These are phyloP conservation scores for Oryza glaberrima DNA, from an alignment of 176 grass and related monocot species.

Conservation along the genomic window DNA sequence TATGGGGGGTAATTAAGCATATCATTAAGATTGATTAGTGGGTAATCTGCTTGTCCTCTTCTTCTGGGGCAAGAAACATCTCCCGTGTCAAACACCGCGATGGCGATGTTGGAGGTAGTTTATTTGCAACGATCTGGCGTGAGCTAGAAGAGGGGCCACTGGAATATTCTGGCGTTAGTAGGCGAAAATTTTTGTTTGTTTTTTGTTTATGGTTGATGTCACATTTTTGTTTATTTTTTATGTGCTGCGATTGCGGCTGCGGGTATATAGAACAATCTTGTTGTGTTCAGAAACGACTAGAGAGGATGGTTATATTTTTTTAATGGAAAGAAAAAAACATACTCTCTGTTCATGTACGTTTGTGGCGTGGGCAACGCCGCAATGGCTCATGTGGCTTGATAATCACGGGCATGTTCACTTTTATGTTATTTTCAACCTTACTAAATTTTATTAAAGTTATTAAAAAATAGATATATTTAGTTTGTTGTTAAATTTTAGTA, in stretches of 20 bases:
- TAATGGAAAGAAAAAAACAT: too few species aligned
- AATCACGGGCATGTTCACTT: too few species aligned
- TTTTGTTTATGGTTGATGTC: not conserved
- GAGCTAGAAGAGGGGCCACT: not conserved
- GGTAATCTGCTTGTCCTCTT: not conserved
- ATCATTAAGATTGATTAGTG: not conserved
- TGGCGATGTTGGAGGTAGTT: not conserved
- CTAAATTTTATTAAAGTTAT: too few species aligned
- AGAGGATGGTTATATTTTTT: not conserved
- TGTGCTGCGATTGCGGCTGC: constrained; percentile 4
- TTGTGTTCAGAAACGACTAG: not conserved
- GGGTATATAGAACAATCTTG: not conserved
- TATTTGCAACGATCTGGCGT: constrained; percentile 5
- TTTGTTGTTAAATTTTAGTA: too few species aligned
- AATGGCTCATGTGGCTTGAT: not conserved
- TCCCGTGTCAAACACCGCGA: not conserved
- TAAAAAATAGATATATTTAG: too few species aligned
- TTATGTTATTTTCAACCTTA: too few species aligned
- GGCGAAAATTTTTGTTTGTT: not conserved
- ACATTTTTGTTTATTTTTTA: not conserved
- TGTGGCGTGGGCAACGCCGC: not conserved
- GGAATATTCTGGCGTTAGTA: constrained; percentile 5
- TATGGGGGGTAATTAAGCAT: not conserved
- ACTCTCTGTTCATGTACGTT: not conserved
- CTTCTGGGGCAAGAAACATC: not conserved